These are phyloP conservation scores for Pugionium dolabratum DNA, from an alignment of 345 rosid genomes.

Conservation along the genomic window DNA sequence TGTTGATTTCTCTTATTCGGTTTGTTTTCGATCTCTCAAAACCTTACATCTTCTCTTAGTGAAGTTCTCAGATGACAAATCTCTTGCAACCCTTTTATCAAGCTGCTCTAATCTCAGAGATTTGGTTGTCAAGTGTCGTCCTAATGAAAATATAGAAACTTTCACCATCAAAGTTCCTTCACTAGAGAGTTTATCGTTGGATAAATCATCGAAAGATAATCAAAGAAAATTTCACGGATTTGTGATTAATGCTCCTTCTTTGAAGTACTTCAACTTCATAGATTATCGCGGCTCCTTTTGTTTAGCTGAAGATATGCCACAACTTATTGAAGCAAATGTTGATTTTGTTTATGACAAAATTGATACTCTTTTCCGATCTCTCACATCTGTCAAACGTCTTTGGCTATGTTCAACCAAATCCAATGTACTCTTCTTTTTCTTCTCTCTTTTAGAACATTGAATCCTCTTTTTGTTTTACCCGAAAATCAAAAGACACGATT, in stretches of 20 bases:
- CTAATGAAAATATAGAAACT: constrained; percentile 7
- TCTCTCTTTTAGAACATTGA: background rate
- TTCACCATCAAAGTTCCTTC: constrained; percentile 4
- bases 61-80: constrained; percentile 10
- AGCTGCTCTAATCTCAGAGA: constrained; percentile 23
- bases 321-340: constrained; percentile 4
- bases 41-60: constrained; percentile 3
- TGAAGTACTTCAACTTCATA: background rate
- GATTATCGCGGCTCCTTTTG: constrained; percentile 6
- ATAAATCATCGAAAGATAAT: background rate
- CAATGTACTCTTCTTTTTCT: constrained; percentile 2
- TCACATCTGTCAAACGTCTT: constrained; percentile 1
- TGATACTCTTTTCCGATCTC: background rate
- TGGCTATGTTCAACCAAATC: background rate
- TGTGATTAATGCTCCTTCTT: constrained; percentile 13
- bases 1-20: background rate
- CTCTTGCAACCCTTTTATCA: constrained; percentile 15
- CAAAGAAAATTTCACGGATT: background rate
- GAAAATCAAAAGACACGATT: background rate
- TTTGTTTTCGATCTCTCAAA: constrained; percentile 1
- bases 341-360: background rate
- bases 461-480: background rate
- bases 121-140: constrained; percentile 11
- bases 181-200: constrained; percentile 11
- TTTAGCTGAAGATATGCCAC: constrained; percentile 9